phyloP scores from a whole-genome alignment of 2,329 filamentous ascomycete genomes.

The Dothistroma pini region DNA sequence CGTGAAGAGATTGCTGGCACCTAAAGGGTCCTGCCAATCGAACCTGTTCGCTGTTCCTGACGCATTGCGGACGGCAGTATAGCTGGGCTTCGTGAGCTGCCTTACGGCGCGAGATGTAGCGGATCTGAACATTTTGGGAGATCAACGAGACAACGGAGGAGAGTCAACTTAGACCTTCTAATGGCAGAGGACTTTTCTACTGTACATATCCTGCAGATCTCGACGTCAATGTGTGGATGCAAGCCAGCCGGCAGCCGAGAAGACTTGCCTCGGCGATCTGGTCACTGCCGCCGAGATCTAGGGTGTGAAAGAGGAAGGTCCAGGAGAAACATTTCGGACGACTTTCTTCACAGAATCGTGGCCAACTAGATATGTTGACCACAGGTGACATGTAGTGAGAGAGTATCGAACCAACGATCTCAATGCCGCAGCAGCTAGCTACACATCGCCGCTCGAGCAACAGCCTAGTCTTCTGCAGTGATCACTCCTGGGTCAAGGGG shows the following conservation, averaged over 20 bases:
- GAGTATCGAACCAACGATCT: too few species aligned
- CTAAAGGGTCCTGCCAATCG: constrained; percentile 89
- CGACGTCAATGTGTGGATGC: constrained; percentile 4
- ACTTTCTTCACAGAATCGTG: background rate
- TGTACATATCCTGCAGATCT: constrained; percentile 2
- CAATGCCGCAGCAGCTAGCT: too few species aligned
- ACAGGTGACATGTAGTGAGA: too few species aligned
- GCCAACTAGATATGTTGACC: background rate
- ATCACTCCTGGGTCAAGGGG: too few species aligned
- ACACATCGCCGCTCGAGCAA: too few species aligned
- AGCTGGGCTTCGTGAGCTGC: constrained; percentile 30
- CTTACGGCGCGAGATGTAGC: constrained; percentile 40
- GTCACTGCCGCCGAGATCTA: constrained; percentile 1
- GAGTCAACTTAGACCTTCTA: background rate
- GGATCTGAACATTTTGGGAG: constrained; percentile 43
- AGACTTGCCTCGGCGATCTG: background rate
- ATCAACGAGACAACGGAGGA: background rate
- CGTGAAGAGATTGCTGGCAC: constrained; percentile 69
- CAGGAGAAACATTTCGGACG: background rate
- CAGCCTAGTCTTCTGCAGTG: too few species aligned
- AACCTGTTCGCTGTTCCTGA: constrained; percentile 53
- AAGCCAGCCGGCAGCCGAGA: background rate
- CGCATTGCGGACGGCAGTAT: constrained; percentile 38
- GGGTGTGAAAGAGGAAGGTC: constrained; percentile 8
- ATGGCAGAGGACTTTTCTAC: background rate